Evolutionary conservation across 2,329 filamentous ascomycete species (phyloP), one percentile per base, ranked within the genome.

Genomic region (Penicillium griseofulvum): DNA sequence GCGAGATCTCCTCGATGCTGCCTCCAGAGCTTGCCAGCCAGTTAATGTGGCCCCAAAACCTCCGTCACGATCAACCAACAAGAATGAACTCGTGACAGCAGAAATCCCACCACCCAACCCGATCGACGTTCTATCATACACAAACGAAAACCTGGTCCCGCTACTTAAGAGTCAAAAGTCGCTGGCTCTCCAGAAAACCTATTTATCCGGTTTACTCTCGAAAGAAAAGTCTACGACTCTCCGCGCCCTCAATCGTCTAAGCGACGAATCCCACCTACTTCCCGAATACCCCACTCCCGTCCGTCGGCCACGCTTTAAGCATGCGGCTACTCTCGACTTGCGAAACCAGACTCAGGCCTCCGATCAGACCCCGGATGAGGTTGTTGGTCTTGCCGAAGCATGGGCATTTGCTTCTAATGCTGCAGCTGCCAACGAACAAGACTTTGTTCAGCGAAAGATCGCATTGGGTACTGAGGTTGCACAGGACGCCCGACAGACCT

Each of bases 211-310:
- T 4, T 57, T 75, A 26, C 63, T 76, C n/a, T 61, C 64, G 5
- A 76, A 75, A 55, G 72, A 76, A 49, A 74, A 70, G 59, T 63
- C 64, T 14, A 72, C 66, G 1, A 65, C 69, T 1, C 63, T 72
- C 19, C 73, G 72, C 29, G 63, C 67, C 4, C 62, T 76, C n/a
- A 68, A 74, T 52, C 71, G 74, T 14, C 56, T 76, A n/a, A 68
- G 68, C 9, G 72, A 76, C 36, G 74, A 76, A 55, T 76, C 74
- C 46, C 74, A 76, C 43, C 65, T 76, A 9, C 72, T 76, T n/a
- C 72, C 74, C 2, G 72, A 75, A 48, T 76, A 76, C 46, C 73
- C 74, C 4, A 64, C 73, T 24, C 60, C 70, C 7, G 65, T 69
- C 19, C 68, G 65, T 33, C 73, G 76, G 47, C 62, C 68, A 5